phyloP scores from a whole-genome alignment of 495 filamentous ascomycete species.

The Darksidea phi region DNA sequence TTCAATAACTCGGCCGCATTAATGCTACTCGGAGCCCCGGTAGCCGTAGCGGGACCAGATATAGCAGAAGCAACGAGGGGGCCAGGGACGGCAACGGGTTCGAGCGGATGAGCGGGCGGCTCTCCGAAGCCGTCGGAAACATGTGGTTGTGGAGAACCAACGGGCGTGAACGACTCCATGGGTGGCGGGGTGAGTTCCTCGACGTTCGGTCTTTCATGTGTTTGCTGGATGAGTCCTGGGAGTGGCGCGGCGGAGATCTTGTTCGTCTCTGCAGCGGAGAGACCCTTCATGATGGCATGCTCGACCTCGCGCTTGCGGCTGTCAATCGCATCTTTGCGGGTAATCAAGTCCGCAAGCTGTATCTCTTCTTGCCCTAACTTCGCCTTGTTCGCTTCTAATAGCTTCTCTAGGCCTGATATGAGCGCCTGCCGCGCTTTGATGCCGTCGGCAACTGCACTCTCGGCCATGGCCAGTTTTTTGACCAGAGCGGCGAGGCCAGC shows the following conservation, averaged over 20 bases:
- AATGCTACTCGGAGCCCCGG: neutral
- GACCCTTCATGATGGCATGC: conserved; percentile 77
- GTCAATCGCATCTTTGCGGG: conserved; percentile 66
- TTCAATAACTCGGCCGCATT: conserved; percentile 21
- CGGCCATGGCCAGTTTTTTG: conserved; percentile 84
- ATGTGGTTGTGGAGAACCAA: conserved; percentile 21
- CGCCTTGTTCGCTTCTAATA: conserved; percentile 71
- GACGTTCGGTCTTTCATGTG: conserved; percentile 3
- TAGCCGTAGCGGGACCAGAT: conserved; percentile 2
- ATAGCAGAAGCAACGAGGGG: conserved; percentile 6
- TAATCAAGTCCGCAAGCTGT: conserved; percentile 56
- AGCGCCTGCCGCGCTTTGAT: conserved; percentile 81
- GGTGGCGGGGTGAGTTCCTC: conserved; percentile 38
- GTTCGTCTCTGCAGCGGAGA: conserved; percentile 49
- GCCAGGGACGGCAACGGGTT: conserved; percentile 11
- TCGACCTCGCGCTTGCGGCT: conserved; percentile 81
- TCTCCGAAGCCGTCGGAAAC: conserved; percentile 16
- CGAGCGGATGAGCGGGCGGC: conserved; percentile 12
- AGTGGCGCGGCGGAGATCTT: conserved; percentile 23
- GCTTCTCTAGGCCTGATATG: conserved; percentile 75
- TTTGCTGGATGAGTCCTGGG: neutral
- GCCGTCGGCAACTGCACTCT: conserved; percentile 83
- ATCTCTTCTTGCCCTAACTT: conserved; percentile 67
- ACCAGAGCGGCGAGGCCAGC: conserved; percentile 83
- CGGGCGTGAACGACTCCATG: conserved; percentile 35